Percentiles rank a stretch among this genome's conserved stretches.
Evolutionary conservation across 2,329 filamentous ascomycete species (phyloP).

Genomic region (Acrocalymma vagum): DNA sequence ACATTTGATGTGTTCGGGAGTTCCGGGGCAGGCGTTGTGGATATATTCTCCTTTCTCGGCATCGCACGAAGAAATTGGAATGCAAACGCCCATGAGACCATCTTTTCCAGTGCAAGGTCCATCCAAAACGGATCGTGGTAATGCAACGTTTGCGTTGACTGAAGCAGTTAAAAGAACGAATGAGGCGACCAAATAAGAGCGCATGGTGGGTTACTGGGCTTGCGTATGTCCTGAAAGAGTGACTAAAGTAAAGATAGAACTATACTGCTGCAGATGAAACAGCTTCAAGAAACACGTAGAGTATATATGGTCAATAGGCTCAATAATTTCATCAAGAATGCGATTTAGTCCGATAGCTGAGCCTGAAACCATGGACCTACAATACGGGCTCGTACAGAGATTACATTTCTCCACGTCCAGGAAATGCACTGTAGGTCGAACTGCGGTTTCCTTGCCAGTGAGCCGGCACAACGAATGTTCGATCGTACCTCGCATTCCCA

Average conservation of each 20-base stretch:
- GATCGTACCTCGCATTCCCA: slow-evolving; percentile 24
- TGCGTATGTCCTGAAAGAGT: slow-evolving; percentile 3
- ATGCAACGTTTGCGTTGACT: slow-evolving; percentile 10
- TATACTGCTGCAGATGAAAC: not conserved
- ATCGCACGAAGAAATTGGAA: slow-evolving; percentile 22
- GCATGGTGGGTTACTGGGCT: slow-evolving; percentile 17
- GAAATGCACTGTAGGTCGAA: not conserved
- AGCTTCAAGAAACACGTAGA: not conserved
- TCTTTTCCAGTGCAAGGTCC: slow-evolving; percentile 26
- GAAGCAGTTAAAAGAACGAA: slow-evolving; percentile 11
- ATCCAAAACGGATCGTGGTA: slow-evolving; percentile 18
- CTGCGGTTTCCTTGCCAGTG: not conserved
- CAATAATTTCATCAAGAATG: not conserved
- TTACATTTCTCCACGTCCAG: not conserved
- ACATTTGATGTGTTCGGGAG: slow-evolving; percentile 30
- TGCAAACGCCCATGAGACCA: slow-evolving; percentile 24
- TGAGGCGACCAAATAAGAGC: slow-evolving; percentile 5
- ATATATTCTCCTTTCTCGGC: slow-evolving; percentile 23
- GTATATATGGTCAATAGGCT: slow-evolving; percentile 11
- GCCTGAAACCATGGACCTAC: slow-evolving; percentile 11
- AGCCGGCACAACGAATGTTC: not conserved
- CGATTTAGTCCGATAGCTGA: slow-evolving; percentile 9
- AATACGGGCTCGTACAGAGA: slow-evolving; percentile 10
- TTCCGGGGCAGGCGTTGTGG: slow-evolving; percentile 26
- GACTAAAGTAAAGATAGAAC: slow-evolving; percentile 2